Evolutionary conservation across 441 rosid species (phyloP), one percentile per base, ranked within the genome.

Genomic region (Euphorbia celastroides): DNA sequence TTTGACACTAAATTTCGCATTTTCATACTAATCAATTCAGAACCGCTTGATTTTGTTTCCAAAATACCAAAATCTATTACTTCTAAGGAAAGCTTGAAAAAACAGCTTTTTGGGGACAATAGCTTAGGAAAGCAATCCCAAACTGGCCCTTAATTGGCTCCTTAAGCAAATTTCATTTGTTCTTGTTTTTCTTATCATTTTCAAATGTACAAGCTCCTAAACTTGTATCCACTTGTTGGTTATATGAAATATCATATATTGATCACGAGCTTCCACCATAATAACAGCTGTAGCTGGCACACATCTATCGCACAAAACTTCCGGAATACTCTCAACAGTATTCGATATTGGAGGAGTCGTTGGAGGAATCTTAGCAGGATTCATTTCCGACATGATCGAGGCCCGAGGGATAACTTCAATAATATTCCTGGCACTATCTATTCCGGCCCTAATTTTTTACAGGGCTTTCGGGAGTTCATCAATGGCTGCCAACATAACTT

Each of bases 291-390:
- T 93, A 70, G 97, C 94, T 2, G 98, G 96, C 30, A 83, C 85
- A 62, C 83, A 83, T 76, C 57, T 90, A 73, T 86, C 96, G 2
- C 92, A 90, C 71, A 91, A 89, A 72, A 81, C 85, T 46, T 96
- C 97, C 1, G 97, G 98, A 23, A 86, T 86, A 72, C 95, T 93
- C 17, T 93, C 95, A 5, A 79, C 96, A 0, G 60, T 93, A 44
- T 93, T 91, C 12, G 97, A 93, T 72, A 66, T 87, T 16, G 97
- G 96, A 76, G 97, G 97, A 73, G 87, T 93, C 27, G 68, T 86
- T 54, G 96, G 97, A 60, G 96, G 97, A 61, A 76, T 90, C 66
- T 77, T 81, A 68, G 95, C 97, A 0, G 96, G 96, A 41, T 84
- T 69, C 60, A 60, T 93, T 31, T 93, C 98, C 4, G 98, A 93